Evolutionary conservation across 2,329 filamentous ascomycete species (phyloP), one percentile per base, ranked within the genome.

Genomic region (Exophiala alcalophila): DNA sequence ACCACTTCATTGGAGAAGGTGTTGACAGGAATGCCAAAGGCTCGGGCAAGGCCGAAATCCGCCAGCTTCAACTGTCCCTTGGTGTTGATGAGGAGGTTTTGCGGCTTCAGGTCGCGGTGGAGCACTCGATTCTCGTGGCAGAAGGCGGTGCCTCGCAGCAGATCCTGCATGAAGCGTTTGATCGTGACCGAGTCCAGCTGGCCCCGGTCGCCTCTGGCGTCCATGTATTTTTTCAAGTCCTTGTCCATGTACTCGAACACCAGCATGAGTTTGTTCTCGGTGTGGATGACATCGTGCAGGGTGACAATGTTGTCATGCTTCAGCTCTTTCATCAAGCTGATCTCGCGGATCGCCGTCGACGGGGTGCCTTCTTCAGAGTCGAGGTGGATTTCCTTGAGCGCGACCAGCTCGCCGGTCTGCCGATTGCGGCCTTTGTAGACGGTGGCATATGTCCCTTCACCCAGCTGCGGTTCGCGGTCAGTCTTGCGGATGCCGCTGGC

Each of bases 231-330:
- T 74, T 98, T 98, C 8, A 98, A 72, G 61, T 98, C 92, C 63
- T 90, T 89, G 68, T 98, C 92, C 91, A 98, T 96, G 68, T 83
- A 95, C 67, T 98, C 92, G 58, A 98, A 98, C 7, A 98, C 92
- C 27, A 98, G 82, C 92, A 98, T 98, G 44, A 98, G 81, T 67
- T 98, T 98, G 71, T 97, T 98, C 73, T 98, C 92, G 45, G 92
- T 98, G 68, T 98, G 92, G 60, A 98, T 97, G 43, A 98, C 92
- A 74, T 98, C 92, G 76, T 97, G 88, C 4, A 98, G 81, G 46
- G 84, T 87, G 58, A 98, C 90, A 55, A 98, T 97, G 63, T 96
- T 97, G 65, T 96, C 90, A 68, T 98, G 92, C 69, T 97, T 97
- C 55, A 98, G 78, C 69, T 98, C 92, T 70, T 98, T 98, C 92